Conservation (phyloP, 306 rosid species). For the Rosa multiflora region DNA sequence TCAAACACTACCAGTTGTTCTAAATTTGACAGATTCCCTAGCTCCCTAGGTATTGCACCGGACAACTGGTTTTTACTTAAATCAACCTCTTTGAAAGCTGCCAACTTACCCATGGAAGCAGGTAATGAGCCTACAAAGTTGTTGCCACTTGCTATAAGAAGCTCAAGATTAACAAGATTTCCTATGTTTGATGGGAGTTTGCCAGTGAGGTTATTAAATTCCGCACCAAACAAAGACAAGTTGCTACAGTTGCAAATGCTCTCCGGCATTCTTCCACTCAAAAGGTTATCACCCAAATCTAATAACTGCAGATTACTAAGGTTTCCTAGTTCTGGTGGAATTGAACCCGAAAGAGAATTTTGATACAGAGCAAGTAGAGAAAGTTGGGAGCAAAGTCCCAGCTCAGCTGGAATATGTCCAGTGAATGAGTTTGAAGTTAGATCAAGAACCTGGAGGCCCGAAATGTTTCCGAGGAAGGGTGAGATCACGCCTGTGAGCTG, state of each 20-base stretch:
- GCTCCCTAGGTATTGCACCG: slow-evolving; percentile 56
- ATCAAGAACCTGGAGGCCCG: slow-evolving; percentile 80
- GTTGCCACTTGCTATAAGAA: slow-evolving; percentile 45
- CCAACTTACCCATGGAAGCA: slow-evolving; percentile 53
- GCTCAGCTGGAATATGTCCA: slow-evolving; percentile 60
- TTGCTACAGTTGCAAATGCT: slow-evolving; percentile 64
- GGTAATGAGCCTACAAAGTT: slow-evolving; percentile 64
- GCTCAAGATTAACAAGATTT: slow-evolving; percentile 40
- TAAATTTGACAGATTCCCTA: slow-evolving; percentile 62
- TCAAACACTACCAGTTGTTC: slow-evolving; percentile 33
- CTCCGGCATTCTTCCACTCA: slow-evolving; percentile 70
- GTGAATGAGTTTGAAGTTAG: slow-evolving; percentile 60
- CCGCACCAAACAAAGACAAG: slow-evolving; percentile 46
- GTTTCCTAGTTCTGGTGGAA: slow-evolving; percentile 64
- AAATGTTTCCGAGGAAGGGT: slow-evolving; percentile 74
- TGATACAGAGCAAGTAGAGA: slow-evolving; percentile 40
- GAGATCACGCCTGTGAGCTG: slow-evolving; percentile 69
- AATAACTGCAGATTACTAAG: slow-evolving; percentile 41
- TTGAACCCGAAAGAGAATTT: slow-evolving; percentile 60
- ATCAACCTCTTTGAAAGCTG: slow-evolving; percentile 48
- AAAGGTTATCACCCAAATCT: slow-evolving; percentile 48
- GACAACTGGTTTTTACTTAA: slow-evolving; percentile 66
- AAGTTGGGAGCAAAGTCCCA: slow-evolving; percentile 63
- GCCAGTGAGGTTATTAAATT: slow-evolving; percentile 60
- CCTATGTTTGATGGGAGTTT: slow-evolving; percentile 61